Base-by-base conservation (phyloP, 179 eudicot genomes). In the Beta corolliflora region DNA sequence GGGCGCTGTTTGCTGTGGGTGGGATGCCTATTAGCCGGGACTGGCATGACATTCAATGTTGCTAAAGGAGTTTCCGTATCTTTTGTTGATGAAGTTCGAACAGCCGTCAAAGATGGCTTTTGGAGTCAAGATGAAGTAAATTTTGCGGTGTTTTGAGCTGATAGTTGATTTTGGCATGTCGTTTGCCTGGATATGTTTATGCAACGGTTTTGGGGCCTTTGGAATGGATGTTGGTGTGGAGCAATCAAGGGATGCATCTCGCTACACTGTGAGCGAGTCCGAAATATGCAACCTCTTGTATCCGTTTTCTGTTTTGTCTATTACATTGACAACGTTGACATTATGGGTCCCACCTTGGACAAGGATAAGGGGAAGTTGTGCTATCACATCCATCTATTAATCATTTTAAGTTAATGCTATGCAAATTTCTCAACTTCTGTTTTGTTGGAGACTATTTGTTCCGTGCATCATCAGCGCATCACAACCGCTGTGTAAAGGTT, bases 61-160 rank as follows among this genome's bases (percentile, higher is more conserved):
- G 98, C 99, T 0, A 94, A 87, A 84, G 98, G 99, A 81, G 89
- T 89, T 23, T 98, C 98, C 10, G 85, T 86, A 79, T 85, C 92
- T 77, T 90, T 97, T 6, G 55, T 91, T 15, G 89, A 88, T 60
- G 97, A 94, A 85, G 83, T 94, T 77, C 88, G 69, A 66, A 92
- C 90, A 83, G 92, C 91, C 16, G 80, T 95, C 76, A 82, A 84
- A 76, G 91, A 88, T 9, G 85, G 81, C 7, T 95, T 95, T 83
- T 90, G 94, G 0, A 89, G 88, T 29, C 88, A 92, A 65, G 90
- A 88, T 56, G 99, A 95, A 98, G 98, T 95, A 88, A 79, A 8
- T 77, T 80, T 52, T 64, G 10, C 52, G 15, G 9, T 36, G 9
- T 16, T 8, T 4, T 50, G 8, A 25, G 46, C 56, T 3, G 50